phyloP scores from a whole-genome alignment of 345 rosid genomes.

The Bretschneidera sinensis region DNA sequence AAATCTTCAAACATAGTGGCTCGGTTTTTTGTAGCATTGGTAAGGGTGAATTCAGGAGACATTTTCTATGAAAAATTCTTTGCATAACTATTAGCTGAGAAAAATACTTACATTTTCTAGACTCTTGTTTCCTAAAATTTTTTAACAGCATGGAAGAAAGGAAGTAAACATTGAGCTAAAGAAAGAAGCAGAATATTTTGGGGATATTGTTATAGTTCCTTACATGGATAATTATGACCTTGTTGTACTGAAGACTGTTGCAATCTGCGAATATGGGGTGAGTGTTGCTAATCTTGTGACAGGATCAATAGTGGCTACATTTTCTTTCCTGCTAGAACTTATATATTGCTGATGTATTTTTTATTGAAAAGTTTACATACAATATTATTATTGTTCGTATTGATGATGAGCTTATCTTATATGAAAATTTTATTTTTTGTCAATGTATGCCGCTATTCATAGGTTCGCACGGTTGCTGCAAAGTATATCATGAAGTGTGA shows the following conservation, averaged over 20 bases:
- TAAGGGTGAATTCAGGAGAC: constrained; percentile 24
- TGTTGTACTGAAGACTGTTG: constrained; percentile 92
- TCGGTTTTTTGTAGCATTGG: constrained; percentile 93
- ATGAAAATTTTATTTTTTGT: too few relatives aligned
- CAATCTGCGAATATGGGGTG: constrained; percentile 97
- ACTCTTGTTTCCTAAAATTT: not conserved
- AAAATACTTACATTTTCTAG: not conserved
- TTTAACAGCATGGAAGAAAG: constrained; percentile 69
- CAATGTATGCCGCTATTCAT: not conserved
- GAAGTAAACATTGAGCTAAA: constrained; percentile 82
- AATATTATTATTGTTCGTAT: not conserved
- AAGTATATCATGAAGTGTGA: constrained; percentile 86
- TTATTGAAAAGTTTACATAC: too few relatives aligned
- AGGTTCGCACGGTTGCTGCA: constrained; percentile 38
- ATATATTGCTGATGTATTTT: too few relatives aligned
- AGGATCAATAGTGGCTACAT: not conserved
- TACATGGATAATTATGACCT: constrained; percentile 98
- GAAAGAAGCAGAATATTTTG: constrained; percentile 91
- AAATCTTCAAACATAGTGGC: constrained; percentile 80
- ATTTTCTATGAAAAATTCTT: not conserved
- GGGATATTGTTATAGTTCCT: constrained; percentile 88
- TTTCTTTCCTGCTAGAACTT: not conserved
- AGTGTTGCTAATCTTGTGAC: constrained; percentile 23
- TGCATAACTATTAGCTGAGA: not conserved
- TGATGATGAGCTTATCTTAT: too few relatives aligned